A percentile compares a stretch with the other conserved stretches of the same genome.
Evolutionary conservation across 1,284 basidiomycete species (phyloP).

Genomic region (Ganoderma meredithae): DNA sequence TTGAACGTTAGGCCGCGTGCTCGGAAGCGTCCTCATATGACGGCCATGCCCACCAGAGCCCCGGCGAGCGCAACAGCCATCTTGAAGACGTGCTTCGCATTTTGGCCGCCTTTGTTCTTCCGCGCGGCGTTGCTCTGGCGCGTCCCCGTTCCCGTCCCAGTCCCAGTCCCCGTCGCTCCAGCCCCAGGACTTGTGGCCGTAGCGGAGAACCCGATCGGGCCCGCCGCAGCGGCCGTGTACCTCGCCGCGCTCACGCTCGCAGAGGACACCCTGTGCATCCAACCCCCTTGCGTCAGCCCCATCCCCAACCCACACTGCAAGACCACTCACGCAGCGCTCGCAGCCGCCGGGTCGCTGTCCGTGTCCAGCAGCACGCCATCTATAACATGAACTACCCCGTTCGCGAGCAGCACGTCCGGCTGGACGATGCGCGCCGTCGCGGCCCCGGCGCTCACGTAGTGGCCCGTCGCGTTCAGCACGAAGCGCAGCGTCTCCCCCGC

Average conservation of each 20-base stretch:
- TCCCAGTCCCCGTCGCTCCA: not conserved
- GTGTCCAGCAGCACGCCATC: constrained; percentile 68
- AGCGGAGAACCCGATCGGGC: constrained; percentile 30
- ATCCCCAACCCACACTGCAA: not conserved
- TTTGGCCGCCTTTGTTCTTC: not conserved
- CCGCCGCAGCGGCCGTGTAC: constrained; percentile 23
- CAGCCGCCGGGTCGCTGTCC: constrained; percentile 54
- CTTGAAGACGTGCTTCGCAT: not conserved
- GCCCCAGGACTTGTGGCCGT: constrained; percentile 11
- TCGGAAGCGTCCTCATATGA: not conserved
- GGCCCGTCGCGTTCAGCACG: constrained; percentile 64
- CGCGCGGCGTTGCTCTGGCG: constrained; percentile 1
- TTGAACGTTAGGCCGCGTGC: no score
- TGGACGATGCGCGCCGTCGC: constrained; percentile 64
- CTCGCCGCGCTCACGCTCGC: constrained; percentile 28
- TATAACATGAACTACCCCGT: constrained; percentile 80
- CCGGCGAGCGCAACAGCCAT: not conserved
- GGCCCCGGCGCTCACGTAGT: constrained; percentile 63
- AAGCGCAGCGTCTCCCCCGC: constrained; percentile 66
- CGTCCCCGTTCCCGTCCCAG: not conserved
- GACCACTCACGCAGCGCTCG: constrained; percentile 61
- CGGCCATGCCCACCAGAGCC: not conserved
- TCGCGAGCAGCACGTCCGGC: constrained; percentile 70
- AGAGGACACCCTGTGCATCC: constrained; percentile 22
- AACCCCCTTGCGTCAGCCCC: not conserved